Evolutionary conservation across 768 basidiomycete genomes (phyloP), one percentile per base, ranked within the genome.

Genomic region (Pleurotus platypus): DNA sequence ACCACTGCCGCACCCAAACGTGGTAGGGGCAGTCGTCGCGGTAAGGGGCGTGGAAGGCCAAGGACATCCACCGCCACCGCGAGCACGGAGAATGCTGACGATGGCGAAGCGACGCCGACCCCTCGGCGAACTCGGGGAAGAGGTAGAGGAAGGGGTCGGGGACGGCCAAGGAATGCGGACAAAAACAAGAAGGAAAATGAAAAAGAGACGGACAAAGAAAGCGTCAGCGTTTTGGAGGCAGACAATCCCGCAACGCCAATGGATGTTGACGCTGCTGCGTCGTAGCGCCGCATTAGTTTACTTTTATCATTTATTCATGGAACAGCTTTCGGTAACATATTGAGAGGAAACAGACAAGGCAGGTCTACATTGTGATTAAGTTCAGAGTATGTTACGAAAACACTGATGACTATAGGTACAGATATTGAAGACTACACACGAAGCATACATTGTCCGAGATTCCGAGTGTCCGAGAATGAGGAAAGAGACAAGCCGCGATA

Each of bases 111-210:
- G 53, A 56, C 67, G 18, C 54, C 67, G 1, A 58, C 67, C 37
- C 70, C 68, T n/a, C 59, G 66, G 3, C 49, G 69, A n/a, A 70
- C 72, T 11, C 63, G 76, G 39, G 69, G 72, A 16, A 67, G 69
- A 46, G 65, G 69, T 12, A 64, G 72, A n/a, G 61, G 72, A 9
- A 67, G 75, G 13, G 68, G 71, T 16, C 70, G 72, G 61, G 69
- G 70, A 18, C 69, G 65, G 39, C 59, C 60, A 7, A 61, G 37
- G 35, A 66, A 68, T 9, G 68, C 63, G 16, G 70, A 70, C 2
- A 69, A 63, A 42, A 67, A 70, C 39, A 63, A 72, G 42, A 73
- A 72, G 54, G 59, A 35, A 35, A 35, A 35, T 35, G 59, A 66
- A 45, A 62, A 68, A 56, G 51, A 66, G 59, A 43, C 62, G 2